Evolutionary conservation across 768 basidiomycete genomes (phyloP), one percentile per base, ranked within the genome.

Genomic region (Termitomyces sp.): DNA sequence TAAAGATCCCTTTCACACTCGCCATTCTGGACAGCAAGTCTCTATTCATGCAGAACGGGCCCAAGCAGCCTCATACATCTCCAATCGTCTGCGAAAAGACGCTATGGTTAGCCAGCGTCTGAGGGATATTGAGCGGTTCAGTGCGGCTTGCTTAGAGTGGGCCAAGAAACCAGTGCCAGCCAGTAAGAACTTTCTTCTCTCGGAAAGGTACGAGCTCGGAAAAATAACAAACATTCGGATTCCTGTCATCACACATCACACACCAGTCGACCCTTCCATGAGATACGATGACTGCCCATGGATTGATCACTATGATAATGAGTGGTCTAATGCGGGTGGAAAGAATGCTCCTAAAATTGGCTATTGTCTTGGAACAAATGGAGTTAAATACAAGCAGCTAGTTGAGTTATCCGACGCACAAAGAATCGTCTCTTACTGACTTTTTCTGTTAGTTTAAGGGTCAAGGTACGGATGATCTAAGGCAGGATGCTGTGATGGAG

Each of bases 401-500:
- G 96, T 56, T 6, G 30, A 35, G 60, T 23, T 19, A 12, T 15
- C 4, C 33, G 38, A 8, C 37, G 37, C 21, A 33, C 0, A 30
- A 50, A 15, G 41, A 41, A 50, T 38, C 50, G 50, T 15, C 49
- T 60, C 14, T 14, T 3, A 38, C 23, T 56, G n/a, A 49, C 56
- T 30, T 23, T 42, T 54, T 12, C 33, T 37, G 35, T 6, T 59
- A 96, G 93, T 95, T 94, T 73, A 98, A 99, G 68, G 93, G 93
- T 3, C 84, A 89, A 72, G 89, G 89, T 9, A 78, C 83, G 10
- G 97, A 99, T 63, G 97, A 99, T 64, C 68, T 97, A 46, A 86
- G 97, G 41, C 97, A 99, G 70, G 97, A 99, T 66, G 95, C 95
- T 0, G 94, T 98, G 52, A 98, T 99, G 95, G 93, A 98, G 65